Percentiles rank a stretch among this genome's conserved stretches.
phyloP scores from a whole-genome alignment of 495 filamentous ascomycete genomes.

The Lichenothelia convexa region DNA sequence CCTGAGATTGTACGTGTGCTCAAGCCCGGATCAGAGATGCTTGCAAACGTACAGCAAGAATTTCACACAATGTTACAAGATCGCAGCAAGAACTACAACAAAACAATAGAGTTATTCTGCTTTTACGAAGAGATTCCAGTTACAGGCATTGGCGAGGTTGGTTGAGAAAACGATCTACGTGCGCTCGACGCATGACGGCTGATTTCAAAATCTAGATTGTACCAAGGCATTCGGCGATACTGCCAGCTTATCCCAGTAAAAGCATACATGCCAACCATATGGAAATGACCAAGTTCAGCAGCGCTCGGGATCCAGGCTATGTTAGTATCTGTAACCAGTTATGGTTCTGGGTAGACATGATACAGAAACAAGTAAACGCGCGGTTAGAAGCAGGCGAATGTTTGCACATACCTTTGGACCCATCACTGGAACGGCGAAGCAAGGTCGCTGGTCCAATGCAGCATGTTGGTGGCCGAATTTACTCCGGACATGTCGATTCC shows the following conservation, averaged over 20 bases:
- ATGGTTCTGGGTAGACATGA: neutral
- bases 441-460: neutral
- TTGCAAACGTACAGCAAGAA: constrained; percentile 5
- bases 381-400: neutral
- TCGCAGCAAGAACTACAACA: neutral
- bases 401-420: neutral
- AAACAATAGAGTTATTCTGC: constrained; percentile 2
- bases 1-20: constrained; percentile 1
- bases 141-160: constrained; percentile 1
- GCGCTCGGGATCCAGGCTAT: constrained; percentile 3
- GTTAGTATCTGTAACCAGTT: neutral
- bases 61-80: constrained; percentile 7
- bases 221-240: constrained; percentile 6
- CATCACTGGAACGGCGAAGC: neutral
- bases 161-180: neutral
- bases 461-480: neutral
- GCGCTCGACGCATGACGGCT: neutral
- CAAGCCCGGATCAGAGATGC: constrained; percentile 5
- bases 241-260: constrained; percentile 1
- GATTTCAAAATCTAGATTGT: constrained; percentile 4
- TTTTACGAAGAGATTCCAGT: constrained; percentile 7
- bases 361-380: neutral
- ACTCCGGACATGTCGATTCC: neutral
- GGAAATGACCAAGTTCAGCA: constrained; percentile 7
- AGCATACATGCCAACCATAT: constrained; percentile 7